These are phyloP conservation scores for Cordyceps militaris DNA, from an alignment of 2,329 filamentous ascomycete species.

Conservation along the genomic window DNA sequence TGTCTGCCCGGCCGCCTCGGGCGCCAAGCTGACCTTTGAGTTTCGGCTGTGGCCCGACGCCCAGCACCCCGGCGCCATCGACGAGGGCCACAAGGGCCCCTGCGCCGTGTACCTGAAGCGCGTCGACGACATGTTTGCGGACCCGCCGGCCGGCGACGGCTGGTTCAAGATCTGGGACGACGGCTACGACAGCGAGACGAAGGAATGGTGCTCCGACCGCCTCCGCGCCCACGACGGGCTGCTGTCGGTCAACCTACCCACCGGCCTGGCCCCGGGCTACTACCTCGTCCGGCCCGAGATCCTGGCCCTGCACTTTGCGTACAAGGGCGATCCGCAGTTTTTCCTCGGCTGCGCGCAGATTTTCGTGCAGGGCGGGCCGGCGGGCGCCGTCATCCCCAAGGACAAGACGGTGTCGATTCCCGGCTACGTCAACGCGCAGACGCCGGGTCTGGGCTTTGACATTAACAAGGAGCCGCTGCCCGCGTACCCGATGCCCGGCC, in stretches of 20 bases:
- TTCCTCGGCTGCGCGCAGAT: slow-evolving; percentile 68
- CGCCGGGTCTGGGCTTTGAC: slow-evolving; percentile 55
- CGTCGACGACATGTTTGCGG: slow-evolving; percentile 46
- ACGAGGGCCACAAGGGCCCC: slow-evolving; percentile 57
- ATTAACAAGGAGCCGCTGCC: slow-evolving; percentile 47
- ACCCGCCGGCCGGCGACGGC: slow-evolving; percentile 52
- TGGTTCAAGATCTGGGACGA: slow-evolving; percentile 77
- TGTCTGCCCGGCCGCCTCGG: slow-evolving; percentile 42
- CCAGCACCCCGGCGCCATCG: slow-evolving; percentile 47
- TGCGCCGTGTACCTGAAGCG: slow-evolving; percentile 70
- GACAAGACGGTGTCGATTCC: slow-evolving; percentile 55
- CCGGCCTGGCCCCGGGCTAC: slow-evolving; percentile 54
- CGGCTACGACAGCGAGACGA: slow-evolving; percentile 49
- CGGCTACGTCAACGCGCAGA: slow-evolving; percentile 50
- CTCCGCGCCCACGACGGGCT: slow-evolving; percentile 58
- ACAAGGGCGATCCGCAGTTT: slow-evolving; percentile 59
- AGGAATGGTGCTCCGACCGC: slow-evolving; percentile 64
- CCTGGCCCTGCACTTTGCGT: slow-evolving; percentile 59
- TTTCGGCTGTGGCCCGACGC: slow-evolving; percentile 56
- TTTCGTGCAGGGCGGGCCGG: slow-evolving; percentile 45
- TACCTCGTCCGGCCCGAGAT: slow-evolving; percentile 69
- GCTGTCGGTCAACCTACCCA: slow-evolving; percentile 55
- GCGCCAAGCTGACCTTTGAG: slow-evolving; percentile 56
- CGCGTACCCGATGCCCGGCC: slow-evolving; percentile 48
- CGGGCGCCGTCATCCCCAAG: slow-evolving; percentile 38